Percentiles rank a stretch among this genome's conserved stretches.
phyloP scores from a whole-genome alignment of 176 grass and related monocot species.

The Leersia perrieri region DNA sequence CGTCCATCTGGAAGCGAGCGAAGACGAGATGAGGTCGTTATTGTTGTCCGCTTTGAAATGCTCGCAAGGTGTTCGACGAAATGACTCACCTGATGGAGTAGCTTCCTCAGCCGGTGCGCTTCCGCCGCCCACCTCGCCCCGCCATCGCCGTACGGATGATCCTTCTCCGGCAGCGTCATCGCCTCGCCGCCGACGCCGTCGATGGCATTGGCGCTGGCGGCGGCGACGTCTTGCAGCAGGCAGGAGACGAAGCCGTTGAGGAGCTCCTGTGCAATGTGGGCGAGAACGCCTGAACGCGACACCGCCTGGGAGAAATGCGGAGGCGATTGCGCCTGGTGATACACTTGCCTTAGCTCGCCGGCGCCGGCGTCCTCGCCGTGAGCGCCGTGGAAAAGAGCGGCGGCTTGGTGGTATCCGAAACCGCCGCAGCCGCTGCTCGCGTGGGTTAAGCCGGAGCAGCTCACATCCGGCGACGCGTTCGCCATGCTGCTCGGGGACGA shows the following conservation, averaged over 20 bases:
- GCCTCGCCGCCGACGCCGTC: conserved; percentile 23
- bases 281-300: conserved; percentile 54
- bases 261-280: conserved; percentile 54
- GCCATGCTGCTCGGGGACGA: conserved; percentile 17
- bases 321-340: neutral
- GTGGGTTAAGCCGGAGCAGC: conserved; percentile 51
- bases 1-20: conserved; percentile 56
- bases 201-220: conserved; percentile 10
- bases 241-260: conserved; percentile 52
- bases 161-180: conserved; percentile 28
- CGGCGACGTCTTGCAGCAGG: conserved; percentile 44
- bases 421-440: conserved; percentile 24
- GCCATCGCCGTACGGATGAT: conserved; percentile 1
- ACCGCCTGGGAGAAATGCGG: conserved; percentile 51
- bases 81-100: conserved; percentile 62
- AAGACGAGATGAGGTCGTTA: neutral
- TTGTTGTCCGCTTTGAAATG: too few species aligned
- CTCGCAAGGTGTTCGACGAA: neutral
- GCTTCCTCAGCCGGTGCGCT: conserved; percentile 40
- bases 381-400: conserved; percentile 2
- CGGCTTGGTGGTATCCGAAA: conserved; percentile 7
- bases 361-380: neutral
- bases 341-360: neutral
- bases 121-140: conserved; percentile 13
- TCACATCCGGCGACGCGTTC: conserved; percentile 53